Percentiles rank a stretch among this genome's conserved stretches.
Evolutionary conservation across 1,139 yeast genomes (phyloP).

Genomic region (Taphrina sp.): DNA sequence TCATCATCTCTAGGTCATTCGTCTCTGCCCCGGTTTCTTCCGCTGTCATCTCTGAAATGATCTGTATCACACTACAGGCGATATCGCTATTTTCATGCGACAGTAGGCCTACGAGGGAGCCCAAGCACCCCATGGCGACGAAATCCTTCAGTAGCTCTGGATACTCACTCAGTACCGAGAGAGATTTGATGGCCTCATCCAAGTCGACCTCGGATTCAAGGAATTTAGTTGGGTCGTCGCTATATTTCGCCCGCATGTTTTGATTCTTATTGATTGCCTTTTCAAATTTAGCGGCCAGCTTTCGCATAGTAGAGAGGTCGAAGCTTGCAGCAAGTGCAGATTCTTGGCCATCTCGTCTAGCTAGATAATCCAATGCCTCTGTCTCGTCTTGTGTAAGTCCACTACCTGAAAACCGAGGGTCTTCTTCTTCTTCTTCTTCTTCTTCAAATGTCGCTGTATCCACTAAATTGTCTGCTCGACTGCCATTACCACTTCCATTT

Average conservation of each 20-base stretch:
- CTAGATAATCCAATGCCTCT: conserved; percentile 40
- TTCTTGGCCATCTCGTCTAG: conserved; percentile 39
- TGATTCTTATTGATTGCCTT: conserved; percentile 42
- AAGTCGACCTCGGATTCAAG: conserved; percentile 40
- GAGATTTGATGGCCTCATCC: conserved; percentile 42
- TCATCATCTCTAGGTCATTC: conserved; percentile 32
- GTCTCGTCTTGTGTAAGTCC: conserved; percentile 40
- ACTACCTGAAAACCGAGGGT: conserved; percentile 42
- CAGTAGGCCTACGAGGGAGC: conserved; percentile 40
- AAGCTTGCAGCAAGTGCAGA: conserved; percentile 31
- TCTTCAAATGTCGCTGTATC: no score
- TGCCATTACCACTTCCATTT: no score
- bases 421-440: conserved; percentile 40
- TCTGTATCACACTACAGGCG: conserved; percentile 40
- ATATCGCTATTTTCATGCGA: conserved; percentile 46
- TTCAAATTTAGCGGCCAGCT: conserved; percentile 40
- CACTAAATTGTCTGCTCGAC: no score
- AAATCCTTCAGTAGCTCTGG: conserved; percentile 40
- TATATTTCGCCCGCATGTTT: conserved; percentile 42
- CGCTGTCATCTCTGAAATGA: conserved; percentile 40
- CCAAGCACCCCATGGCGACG: conserved; percentile 39
- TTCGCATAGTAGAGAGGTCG: conserved; percentile 36
- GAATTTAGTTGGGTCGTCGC: conserved; percentile 44
- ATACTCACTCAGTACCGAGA: conserved; percentile 43
- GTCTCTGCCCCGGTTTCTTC: conserved; percentile 37